These are phyloP conservation scores for Chalciporus sp. DNA, from an alignment of 1,284 basidiomycete species.

Conservation along the genomic window DNA sequence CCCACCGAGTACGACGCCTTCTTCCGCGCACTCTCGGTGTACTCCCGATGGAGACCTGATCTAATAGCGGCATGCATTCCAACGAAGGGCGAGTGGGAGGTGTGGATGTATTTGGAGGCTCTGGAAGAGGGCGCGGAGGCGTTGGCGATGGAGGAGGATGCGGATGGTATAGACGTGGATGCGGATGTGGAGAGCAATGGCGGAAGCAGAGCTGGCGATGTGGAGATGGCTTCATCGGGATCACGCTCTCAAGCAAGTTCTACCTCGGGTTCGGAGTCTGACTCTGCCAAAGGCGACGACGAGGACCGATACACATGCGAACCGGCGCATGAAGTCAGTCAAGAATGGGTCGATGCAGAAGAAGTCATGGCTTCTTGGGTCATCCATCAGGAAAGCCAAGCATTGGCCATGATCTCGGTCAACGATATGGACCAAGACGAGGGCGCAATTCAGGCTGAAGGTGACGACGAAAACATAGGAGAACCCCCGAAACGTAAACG, in stretches of 20 bases:
- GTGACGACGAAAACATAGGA: not conserved
- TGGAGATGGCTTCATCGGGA: not conserved
- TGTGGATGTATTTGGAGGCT: slow-evolving; percentile 33
- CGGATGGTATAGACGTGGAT: slow-evolving; percentile 3
- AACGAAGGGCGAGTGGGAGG: slow-evolving; percentile 30
- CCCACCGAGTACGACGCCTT: slow-evolving; percentile 66
- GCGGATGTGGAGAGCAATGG: too few species aligned
- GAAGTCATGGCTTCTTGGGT: slow-evolving; percentile 53
- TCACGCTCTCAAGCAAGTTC: not conserved
- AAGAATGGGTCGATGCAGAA: slow-evolving; percentile 62
- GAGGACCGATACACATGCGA: slow-evolving; percentile 22
- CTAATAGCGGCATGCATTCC: slow-evolving; percentile 34
- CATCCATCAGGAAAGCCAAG: slow-evolving; percentile 36
- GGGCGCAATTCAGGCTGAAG: not conserved
- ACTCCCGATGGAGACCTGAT: slow-evolving; percentile 38
- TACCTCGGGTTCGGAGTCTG: not conserved
- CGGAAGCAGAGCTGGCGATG: not conserved
- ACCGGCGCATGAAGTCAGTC: slow-evolving; percentile 59
- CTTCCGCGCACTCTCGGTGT: slow-evolving; percentile 50
- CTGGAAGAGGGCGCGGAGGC: slow-evolving; percentile 28
- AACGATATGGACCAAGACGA: not conserved
- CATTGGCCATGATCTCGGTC: not conserved
- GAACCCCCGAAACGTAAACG: slow-evolving; percentile 14
- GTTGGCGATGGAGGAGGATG: slow-evolving; percentile 5
- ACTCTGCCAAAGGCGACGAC: slow-evolving; percentile 2